Evolutionary conservation across 352 stramenopile species (phyloP).

Genomic region (Phytopythium kandeliae): DNA sequence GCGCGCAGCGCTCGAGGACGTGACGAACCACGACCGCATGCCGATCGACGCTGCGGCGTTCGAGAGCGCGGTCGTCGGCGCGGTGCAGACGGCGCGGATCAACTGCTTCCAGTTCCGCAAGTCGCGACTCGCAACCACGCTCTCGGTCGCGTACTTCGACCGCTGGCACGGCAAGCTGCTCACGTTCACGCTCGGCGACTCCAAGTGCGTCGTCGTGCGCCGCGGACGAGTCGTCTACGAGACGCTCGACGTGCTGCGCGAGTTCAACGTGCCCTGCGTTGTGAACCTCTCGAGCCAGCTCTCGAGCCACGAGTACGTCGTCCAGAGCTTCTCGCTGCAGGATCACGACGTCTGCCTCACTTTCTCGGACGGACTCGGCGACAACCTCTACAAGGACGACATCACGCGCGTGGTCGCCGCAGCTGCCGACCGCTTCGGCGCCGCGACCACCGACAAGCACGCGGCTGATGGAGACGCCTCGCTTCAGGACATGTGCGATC

Average conservation of each 20-base stretch:
- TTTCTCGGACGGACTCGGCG: slow-evolving; percentile 71
- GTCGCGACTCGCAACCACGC: slow-evolving; percentile 57
- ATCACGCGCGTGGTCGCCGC: slow-evolving; percentile 22
- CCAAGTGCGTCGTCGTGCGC: slow-evolving; percentile 63
- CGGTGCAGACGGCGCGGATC: slow-evolving; percentile 46
- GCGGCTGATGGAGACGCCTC: neutral
- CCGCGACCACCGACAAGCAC: slow-evolving; percentile 2
- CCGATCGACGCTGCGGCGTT: slow-evolving; percentile 32
- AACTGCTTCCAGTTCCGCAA: slow-evolving; percentile 53
- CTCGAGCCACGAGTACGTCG: slow-evolving; percentile 47
- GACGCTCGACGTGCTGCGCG: slow-evolving; percentile 52
- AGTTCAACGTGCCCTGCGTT: slow-evolving; percentile 79
- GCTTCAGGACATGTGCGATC: slow-evolving; percentile 47
- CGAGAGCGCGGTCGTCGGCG: slow-evolving; percentile 46
- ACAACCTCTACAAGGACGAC: slow-evolving; percentile 82
- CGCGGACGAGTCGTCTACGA: slow-evolving; percentile 51
- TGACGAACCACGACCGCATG: slow-evolving; percentile 47
- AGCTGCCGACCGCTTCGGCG: slow-evolving; percentile 17
- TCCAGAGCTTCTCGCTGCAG: slow-evolving; percentile 58
- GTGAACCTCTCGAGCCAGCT: slow-evolving; percentile 56
- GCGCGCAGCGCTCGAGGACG: slow-evolving; percentile 35
- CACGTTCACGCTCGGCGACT: slow-evolving; percentile 76
- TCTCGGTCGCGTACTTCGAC: slow-evolving; percentile 73
- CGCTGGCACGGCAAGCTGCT: slow-evolving; percentile 49
- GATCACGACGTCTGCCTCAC: slow-evolving; percentile 56